Evolutionary conservation across 2,329 filamentous ascomycete genomes (phyloP), one percentile per base, ranked within the genome.

Genomic region (Fusarium decemcellulare): DNA sequence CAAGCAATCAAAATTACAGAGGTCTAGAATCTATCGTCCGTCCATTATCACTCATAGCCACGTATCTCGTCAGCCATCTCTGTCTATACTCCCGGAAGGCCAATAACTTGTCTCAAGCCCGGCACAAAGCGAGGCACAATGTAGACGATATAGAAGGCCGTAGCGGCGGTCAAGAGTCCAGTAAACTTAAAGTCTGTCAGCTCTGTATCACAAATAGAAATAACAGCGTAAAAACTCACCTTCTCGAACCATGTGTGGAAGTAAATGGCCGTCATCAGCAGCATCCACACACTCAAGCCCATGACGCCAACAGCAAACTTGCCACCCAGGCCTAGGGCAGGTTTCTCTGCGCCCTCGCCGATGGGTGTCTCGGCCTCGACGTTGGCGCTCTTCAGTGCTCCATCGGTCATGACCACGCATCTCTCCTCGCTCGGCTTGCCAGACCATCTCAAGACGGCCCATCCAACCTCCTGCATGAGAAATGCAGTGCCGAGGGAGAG

Each of bases 231-330:
- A 5, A 16, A n/a, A 78, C 86, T 76, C 74, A 93, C 92, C 91
- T 98, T 99, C 84, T 99, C 96, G 74, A 97, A 91, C 95, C 95
- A 98, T 1, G 96, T 99, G 80, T 99, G 96, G 76, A 99, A 99
- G 85, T 95, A 99, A 40, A 97, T 95, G 4, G 95, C 95, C 42
- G 96, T 99, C 96, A 99, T 99, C 65, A 98, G 85, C 78, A 99
- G 81, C 96, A 99, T 99, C 93, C 96, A 98, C 84, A 91, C 88
- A 76, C 91, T 93, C 76, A 98, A 75, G 0, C 81, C 90, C 16
- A 92, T 87, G 29, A 98, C 89, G 0, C 76, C 86, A 27, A 86
- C 81, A 67, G 90, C 87, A 70, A 92, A 82, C 85, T 88, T 83
- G 72, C 81, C 81, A 9, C 86, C 81, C 53, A 87, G 70, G 4